These are phyloP conservation scores for Trichoderma semiorbis DNA, from an alignment of 2,329 filamentous ascomycete species.

Conservation along the genomic window DNA sequence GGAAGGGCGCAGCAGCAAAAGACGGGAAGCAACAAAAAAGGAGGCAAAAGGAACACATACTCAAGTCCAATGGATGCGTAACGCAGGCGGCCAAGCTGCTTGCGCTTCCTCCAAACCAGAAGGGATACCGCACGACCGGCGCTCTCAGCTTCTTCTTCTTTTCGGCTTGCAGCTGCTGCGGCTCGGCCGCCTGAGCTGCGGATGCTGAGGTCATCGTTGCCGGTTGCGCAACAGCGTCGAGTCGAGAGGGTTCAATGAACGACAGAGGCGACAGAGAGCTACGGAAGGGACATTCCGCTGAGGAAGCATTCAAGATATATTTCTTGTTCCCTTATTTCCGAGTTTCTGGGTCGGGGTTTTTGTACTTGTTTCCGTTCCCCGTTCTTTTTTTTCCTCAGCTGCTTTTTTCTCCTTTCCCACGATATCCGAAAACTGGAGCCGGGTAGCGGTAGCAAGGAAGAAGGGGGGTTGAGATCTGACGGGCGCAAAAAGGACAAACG, in stretches of 20 bases:
- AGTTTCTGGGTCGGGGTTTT: background rate
- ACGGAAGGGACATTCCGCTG: constrained; percentile 13
- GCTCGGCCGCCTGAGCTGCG: constrained; percentile 16
- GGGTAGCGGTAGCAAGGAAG: too few species aligned
- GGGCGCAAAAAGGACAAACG: background rate
- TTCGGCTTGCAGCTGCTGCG: constrained; percentile 18
- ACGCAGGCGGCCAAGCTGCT: constrained; percentile 88
- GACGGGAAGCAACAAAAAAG: background rate
- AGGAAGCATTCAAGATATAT: constrained; percentile 5
- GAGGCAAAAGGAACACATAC: constrained; percentile 46
- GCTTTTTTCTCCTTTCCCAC: background rate
- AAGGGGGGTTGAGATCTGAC: background rate
- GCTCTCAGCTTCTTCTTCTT: constrained; percentile 36
- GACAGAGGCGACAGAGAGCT: background rate
- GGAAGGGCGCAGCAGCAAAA: background rate
- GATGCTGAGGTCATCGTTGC: constrained; percentile 12
- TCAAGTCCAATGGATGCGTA: constrained; percentile 88
- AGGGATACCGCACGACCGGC: constrained; percentile 61
- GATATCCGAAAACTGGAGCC: background rate
- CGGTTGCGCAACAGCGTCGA: background rate
- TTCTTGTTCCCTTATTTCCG: background rate
- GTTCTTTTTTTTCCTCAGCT: background rate
- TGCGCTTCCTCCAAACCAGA: constrained; percentile 96
- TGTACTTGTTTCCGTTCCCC: background rate
- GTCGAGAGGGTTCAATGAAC: background rate